phyloP scores from a whole-genome alignment of 169 alveolate genomes.

The Ichthyophthirius multifiliis region DNA sequence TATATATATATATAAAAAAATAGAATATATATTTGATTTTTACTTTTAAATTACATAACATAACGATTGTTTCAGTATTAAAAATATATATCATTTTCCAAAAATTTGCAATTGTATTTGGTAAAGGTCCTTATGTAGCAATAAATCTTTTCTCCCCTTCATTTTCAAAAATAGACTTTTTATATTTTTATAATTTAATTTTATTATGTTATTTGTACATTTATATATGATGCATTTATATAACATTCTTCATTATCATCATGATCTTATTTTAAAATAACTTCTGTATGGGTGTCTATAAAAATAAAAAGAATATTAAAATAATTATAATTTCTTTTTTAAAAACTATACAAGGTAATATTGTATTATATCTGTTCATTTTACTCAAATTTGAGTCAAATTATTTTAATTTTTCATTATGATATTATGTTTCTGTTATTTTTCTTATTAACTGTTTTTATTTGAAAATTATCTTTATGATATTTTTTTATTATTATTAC shows the following conservation, averaged over 20 bases:
- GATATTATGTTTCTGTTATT: slow-evolving; percentile 43
- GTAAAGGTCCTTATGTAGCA: slow-evolving; percentile 74
- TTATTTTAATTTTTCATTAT: slow-evolving; percentile 17
- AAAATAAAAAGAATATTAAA: neutral
- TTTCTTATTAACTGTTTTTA: slow-evolving; percentile 27
- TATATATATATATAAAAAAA: neutral
- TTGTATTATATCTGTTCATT: slow-evolving; percentile 39
- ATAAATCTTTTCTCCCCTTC: slow-evolving; percentile 49
- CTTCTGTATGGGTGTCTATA: slow-evolving; percentile 29
- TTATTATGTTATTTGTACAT: neutral
- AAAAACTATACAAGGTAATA: slow-evolving; percentile 13
- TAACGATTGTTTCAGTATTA: slow-evolving; percentile 60
- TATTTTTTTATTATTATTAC: neutral
- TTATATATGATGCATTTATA: slow-evolving; percentile 62
- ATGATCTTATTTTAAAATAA: slow-evolving; percentile 7
- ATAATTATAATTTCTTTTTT: neutral
- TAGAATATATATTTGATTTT: slow-evolving; percentile 55
- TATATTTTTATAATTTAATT: too few species aligned
- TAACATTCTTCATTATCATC: slow-evolving; percentile 30
- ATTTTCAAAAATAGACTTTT: slow-evolving; percentile 16
- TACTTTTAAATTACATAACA: slow-evolving; percentile 77
- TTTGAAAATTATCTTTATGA: too few species aligned
- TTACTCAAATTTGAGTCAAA: slow-evolving; percentile 18
- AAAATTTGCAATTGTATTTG: slow-evolving; percentile 57
- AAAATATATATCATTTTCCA: slow-evolving; percentile 80